Percentiles rank a stretch among this genome's conserved stretches.
phyloP scores from a whole-genome alignment of 192 early-diverging fungal species.

The Chytriomyces sp. region DNA sequence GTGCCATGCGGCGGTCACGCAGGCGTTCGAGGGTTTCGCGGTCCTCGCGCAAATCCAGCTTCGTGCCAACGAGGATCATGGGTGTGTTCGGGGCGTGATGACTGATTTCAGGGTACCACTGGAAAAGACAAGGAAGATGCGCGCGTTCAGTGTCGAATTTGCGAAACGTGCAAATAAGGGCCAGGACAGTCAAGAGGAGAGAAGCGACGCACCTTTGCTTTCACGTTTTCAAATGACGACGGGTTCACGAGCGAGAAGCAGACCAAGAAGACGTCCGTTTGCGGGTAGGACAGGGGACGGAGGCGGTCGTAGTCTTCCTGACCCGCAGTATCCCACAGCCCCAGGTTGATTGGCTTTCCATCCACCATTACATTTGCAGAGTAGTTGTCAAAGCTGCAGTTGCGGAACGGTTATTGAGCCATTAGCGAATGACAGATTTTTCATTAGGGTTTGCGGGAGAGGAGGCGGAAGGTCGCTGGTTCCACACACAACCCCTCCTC shows the following conservation, averaged over 20 bases:
- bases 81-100: slow-evolving; percentile 95
- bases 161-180: background rate
- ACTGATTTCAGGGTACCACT: slow-evolving; percentile 95
- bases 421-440: background rate
- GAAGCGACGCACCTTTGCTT: slow-evolving; percentile 76
- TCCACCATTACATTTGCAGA: slow-evolving; percentile 99
- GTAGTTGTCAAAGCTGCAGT: slow-evolving; percentile 92
- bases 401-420: background rate
- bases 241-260: slow-evolving; percentile 97
- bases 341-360: slow-evolving; percentile 97
- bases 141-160: background rate
- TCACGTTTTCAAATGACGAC: slow-evolving; percentile 95
- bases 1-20: slow-evolving; percentile 80
- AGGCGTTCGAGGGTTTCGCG: slow-evolving; percentile 86
- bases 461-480: background rate
- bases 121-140: slow-evolving; percentile 9
- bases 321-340: slow-evolving; percentile 98
- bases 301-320: slow-evolving; percentile 99
- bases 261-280: slow-evolving; percentile 97
- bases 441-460: too few species aligned
- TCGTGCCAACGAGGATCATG: slow-evolving; percentile 92
- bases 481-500: too few species aligned
- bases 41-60: slow-evolving; percentile 97
- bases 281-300: slow-evolving; percentile 95
- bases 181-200: background rate